phyloP scores from a whole-genome alignment of 2,329 filamentous ascomycete genomes.

The Sporothrix variecibatus region DNA sequence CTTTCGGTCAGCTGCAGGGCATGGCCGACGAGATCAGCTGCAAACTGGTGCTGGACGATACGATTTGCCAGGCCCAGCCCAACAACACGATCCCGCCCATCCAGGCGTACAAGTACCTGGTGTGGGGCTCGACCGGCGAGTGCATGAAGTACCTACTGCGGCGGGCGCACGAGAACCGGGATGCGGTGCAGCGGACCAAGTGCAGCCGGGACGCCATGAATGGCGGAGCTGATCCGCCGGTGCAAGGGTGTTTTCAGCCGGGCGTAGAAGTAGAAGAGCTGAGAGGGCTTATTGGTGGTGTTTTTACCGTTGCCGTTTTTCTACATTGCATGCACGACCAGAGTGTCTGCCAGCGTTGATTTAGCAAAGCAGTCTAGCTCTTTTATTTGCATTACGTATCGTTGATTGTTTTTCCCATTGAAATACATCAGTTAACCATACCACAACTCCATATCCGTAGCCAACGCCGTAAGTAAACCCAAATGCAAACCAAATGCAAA shows the following conservation, averaged over 20 bases:
- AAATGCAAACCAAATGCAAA: too few species aligned
- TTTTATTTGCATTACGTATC: not conserved
- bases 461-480: not conserved
- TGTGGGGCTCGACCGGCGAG: slow-evolving; percentile 72
- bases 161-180: slow-evolving; percentile 73
- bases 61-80: slow-evolving; percentile 22
- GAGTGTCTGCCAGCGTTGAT: slow-evolving; percentile 11
- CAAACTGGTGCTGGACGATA: slow-evolving; percentile 48
- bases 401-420: not conserved
- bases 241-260: slow-evolving; percentile 47
- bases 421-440: not conserved
- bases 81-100: slow-evolving; percentile 30
- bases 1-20: slow-evolving; percentile 82
- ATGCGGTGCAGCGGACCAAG: slow-evolving; percentile 65
- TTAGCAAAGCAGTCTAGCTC: not conserved
- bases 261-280: slow-evolving; percentile 8
- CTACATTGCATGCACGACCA: not conserved
- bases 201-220: slow-evolving; percentile 65
- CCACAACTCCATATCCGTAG: not conserved
- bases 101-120: slow-evolving; percentile 65
- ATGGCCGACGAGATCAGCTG: slow-evolving; percentile 94
- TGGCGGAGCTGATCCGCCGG: slow-evolving; percentile 60
- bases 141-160: slow-evolving; percentile 82
- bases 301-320: not conserved
- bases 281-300: not conserved